These are phyloP conservation scores for Diutina sp. DNA, from an alignment of 1,139 yeast species.

Conservation along the genomic window DNA sequence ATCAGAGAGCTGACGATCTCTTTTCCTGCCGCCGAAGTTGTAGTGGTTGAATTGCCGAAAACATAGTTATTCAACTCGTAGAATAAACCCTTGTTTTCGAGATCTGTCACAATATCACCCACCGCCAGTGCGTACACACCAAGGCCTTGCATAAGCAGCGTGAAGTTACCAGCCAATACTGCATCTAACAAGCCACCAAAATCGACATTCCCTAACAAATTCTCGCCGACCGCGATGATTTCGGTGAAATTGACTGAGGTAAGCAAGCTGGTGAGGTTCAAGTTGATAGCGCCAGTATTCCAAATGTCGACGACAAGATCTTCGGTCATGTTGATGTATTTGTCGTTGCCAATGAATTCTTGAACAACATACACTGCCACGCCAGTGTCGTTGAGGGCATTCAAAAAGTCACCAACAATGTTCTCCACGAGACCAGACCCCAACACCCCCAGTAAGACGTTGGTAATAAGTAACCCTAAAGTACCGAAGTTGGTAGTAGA, in stretches of 20 bases:
- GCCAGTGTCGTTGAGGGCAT: slow-evolving; percentile 32
- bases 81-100: slow-evolving; percentile 28
- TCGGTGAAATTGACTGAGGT: slow-evolving; percentile 7
- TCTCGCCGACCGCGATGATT: slow-evolving; percentile 14
- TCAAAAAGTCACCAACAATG: slow-evolving; percentile 16
- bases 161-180: slow-evolving; percentile 14
- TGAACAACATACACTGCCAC: slow-evolving; percentile 26
- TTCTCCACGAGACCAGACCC: slow-evolving; percentile 16
- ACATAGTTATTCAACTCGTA: slow-evolving; percentile 23
- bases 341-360: slow-evolving; percentile 21
- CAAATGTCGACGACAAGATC: slow-evolving; percentile 15
- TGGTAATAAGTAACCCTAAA: slow-evolving; percentile 17
- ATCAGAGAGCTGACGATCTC: background rate
- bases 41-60: slow-evolving; percentile 9
- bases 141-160: slow-evolving; percentile 7
- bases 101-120: slow-evolving; percentile 16
- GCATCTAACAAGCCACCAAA: slow-evolving; percentile 11
- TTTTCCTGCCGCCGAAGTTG: background rate
- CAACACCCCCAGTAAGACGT: slow-evolving; percentile 17
- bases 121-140: slow-evolving; percentile 23
- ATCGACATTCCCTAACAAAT: slow-evolving; percentile 14
- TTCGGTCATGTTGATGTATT: slow-evolving; percentile 26
- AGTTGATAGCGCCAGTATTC: slow-evolving; percentile 15
- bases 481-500: slow-evolving; percentile 7
- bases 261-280: slow-evolving; percentile 10